Evolutionary conservation across 2,329 filamentous ascomycete species (phyloP).

Genomic region (Colletotrichum sp.): DNA sequence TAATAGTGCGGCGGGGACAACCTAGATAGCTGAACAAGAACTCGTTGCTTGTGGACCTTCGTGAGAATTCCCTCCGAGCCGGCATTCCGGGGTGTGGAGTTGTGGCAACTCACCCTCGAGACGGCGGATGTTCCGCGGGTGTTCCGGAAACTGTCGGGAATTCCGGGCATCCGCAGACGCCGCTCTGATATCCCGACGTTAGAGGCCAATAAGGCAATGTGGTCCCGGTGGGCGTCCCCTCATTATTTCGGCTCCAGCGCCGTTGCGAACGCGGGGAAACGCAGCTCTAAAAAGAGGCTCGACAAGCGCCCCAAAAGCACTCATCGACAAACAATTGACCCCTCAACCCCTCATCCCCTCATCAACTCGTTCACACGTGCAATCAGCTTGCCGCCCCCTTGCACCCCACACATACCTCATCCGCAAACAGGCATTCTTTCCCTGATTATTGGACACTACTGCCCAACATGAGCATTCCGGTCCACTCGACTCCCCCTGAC

Average conservation of each 20-base stretch:
- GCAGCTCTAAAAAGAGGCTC: constrained; percentile 7
- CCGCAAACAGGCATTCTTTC: background rate
- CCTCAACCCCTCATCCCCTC: background rate
- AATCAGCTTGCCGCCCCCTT: background rate
- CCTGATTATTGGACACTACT: background rate
- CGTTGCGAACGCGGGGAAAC: background rate
- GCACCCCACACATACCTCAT: background rate
- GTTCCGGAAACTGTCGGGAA: background rate
- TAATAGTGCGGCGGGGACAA: background rate
- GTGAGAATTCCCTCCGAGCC: background rate
- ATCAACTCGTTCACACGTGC: background rate
- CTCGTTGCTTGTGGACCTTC: background rate
- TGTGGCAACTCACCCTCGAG: background rate
- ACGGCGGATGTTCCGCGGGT: background rate
- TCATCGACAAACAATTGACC: background rate
- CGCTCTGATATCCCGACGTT: background rate
- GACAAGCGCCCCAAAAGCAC: background rate
- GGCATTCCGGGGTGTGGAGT: constrained; percentile 1
- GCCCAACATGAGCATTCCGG: constrained; percentile 34
- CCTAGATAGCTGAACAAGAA: constrained; percentile 4
- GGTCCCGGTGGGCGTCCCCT: background rate
- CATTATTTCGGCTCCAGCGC: background rate
- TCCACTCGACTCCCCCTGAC: constrained; percentile 38
- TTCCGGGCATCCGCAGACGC: background rate
- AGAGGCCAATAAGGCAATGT: background rate